Base-by-base conservation (phyloP, 495 filamentous ascomycete species). In the Neurospora hispaniola region DNA sequence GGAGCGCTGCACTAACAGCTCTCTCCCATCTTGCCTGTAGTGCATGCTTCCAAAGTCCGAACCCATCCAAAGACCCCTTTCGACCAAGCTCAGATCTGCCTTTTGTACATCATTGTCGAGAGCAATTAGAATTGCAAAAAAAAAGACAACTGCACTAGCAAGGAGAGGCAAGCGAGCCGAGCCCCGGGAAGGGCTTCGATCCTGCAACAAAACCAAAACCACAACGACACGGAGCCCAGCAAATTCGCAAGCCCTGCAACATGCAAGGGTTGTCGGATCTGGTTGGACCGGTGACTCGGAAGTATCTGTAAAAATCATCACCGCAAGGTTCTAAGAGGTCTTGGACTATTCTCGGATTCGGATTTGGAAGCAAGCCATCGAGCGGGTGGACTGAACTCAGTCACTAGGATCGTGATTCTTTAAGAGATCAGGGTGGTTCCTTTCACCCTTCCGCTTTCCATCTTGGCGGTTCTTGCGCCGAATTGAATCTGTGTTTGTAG, bases 401-500 rank as follows among this genome's bases (percentile, higher is more conserved):
- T 41, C 54, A 73, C 18, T 35, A 40, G 54, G 10, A 20, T n/a
- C 3, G 20, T 14, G 20, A 3, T 14, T 31, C 1, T 59, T 59
- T 73, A 82, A 2, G 82, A 81, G 73, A 88, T 81, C 42, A 82
- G 70, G 4, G 82, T 79, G 10, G 92, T 95, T 1, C 93, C 93
- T 78, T 91, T 94, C 16, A 85, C 89, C 73, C 83, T 88, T 14
- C 93, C 91, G 40, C 80, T 82, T 78, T 93, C 90, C 89, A 96
- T 95, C 80, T 94, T 96, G 11, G 93, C 93, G 11, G 92, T 96
- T 73, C 93, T 85, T 8, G 93, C 88, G 40, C 93, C 93, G 78
- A 97, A 97, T 80, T 97, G 93, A 70, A 95, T 93, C 84, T 85
- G 69, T 44, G 6, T 42, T 5, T 0, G n/a, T 62, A 31, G 1